Evolutionary conservation across 2,329 filamentous ascomycete genomes (phyloP), one percentile per base, ranked within the genome.

Genomic region (Penicillium sp.): DNA sequence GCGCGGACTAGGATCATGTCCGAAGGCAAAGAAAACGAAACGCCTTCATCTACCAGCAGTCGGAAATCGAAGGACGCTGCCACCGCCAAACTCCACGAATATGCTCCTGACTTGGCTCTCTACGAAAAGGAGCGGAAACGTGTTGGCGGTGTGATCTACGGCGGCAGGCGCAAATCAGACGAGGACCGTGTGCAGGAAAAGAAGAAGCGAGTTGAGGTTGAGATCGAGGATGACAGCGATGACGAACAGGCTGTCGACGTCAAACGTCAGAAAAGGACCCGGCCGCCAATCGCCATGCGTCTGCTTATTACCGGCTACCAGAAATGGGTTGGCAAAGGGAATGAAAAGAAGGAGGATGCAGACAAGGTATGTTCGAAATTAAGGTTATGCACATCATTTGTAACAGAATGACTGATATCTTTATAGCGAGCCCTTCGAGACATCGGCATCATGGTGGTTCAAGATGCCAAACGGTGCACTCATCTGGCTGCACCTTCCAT

Each of bases 121-220:
- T 99, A 94, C 67, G 89, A 97, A 67, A 96, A 94, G 69, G 94
- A 99, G 75, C 91, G 84, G 78, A 97, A 96, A 76, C 86, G 94
- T 18, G 83, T 82, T 43, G 86, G 86, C 13, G 86, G 86, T 39
- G 83, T 88, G 3, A 76, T 84, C 10, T 83, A 87, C 60, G 84
- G 84, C 27, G 80, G 82, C 13, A 70, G 79, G 61, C 73, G 77
- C 24, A 77, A 74, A 60, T 77, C 65, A 18, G 75, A 74, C 47
- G 72, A 75, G 36, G 73, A 76, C 44, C 65, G 73, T 43, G 53
- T 68, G 13, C 46, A 65, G 32, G 60, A 67, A 36, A 66, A 66
- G 16, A 75, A 74, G 62, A 81, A 76, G 68, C 77, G 72, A 55
- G 70, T 75, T 38, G 75, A 73, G 27, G 68, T 74, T 3, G 75